Percentiles rank a stretch among this genome's conserved stretches.
phyloP scores from a whole-genome alignment of 495 filamentous ascomycete species.

The Hyaloscypha hepaticicola region DNA sequence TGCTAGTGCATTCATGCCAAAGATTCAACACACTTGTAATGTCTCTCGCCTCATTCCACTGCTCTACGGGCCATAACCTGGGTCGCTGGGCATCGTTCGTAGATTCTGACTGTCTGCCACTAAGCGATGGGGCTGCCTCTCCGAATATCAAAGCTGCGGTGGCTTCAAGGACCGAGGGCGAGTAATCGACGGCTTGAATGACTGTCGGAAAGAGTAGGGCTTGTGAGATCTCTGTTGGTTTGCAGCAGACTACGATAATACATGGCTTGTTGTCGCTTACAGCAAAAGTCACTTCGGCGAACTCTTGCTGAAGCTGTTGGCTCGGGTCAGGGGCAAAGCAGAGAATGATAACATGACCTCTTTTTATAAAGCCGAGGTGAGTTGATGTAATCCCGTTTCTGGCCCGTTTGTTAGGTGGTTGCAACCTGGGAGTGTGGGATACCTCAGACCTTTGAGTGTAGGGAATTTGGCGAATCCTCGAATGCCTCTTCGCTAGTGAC shows the following conservation, averaged over 20 bases:
- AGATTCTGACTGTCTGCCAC: constrained; percentile 9
- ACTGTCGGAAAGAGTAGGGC: constrained; percentile 44
- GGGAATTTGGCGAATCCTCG: constrained; percentile 59
- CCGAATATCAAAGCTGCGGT: constrained; percentile 57
- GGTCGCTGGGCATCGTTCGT: constrained; percentile 19
- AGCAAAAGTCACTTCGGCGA: constrained; percentile 43
- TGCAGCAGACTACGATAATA: constrained; percentile 49
- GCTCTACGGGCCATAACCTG: constrained; percentile 44
- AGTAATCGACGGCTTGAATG: constrained; percentile 47
- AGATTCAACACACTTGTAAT: constrained; percentile 42
- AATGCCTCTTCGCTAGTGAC: constrained; percentile 52
- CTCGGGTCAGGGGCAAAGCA: constrained; percentile 40
- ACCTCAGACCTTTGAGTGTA: constrained; percentile 43
- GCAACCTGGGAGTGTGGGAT: background rate
- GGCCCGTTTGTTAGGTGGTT: background rate
- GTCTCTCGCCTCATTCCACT: constrained; percentile 46
- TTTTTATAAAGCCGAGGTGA: constrained; percentile 58
- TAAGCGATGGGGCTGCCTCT: constrained; percentile 29
- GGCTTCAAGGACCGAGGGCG: constrained; percentile 49
- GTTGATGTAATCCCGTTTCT: constrained; percentile 56
- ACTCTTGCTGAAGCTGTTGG: constrained; percentile 38
- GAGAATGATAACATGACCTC: constrained; percentile 49
- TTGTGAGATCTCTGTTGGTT: constrained; percentile 23
- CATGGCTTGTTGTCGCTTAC: constrained; percentile 50
- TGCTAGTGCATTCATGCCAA: constrained; percentile 50